Conservation (phyloP, 495 filamentous ascomycete genomes). For the Neurospora africana region DNA sequence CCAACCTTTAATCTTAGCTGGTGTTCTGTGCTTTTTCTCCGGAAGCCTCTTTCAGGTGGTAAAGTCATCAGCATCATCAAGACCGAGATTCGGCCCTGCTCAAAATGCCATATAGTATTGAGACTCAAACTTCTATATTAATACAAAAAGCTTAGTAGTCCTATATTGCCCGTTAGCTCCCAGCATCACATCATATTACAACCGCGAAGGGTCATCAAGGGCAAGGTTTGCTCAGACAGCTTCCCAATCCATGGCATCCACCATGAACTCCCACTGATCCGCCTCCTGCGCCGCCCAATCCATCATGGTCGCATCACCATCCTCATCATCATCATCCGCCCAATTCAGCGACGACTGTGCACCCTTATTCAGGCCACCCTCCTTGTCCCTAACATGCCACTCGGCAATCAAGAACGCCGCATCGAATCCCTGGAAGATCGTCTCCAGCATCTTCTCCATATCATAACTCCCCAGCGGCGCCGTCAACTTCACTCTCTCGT, state of each 20-base stretch:
- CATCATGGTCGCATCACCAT: constrained; percentile 21
- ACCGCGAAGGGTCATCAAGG: not conserved
- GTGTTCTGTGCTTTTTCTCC: not conserved
- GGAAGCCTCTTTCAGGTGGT: not conserved
- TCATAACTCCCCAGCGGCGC: constrained; percentile 43
- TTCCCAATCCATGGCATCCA: constrained; percentile 59
- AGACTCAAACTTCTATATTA: not conserved
- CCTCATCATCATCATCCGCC: not conserved
- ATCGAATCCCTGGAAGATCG: constrained; percentile 32
- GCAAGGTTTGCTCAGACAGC: constrained; percentile 28
- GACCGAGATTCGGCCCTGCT: not conserved
- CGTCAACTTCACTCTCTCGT: constrained; percentile 12
- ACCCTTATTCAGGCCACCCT: constrained; percentile 12
- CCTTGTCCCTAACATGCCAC: constrained; percentile 13
- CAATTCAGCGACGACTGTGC: not conserved
- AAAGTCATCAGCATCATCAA: no score
- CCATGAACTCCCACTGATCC: constrained; percentile 48
- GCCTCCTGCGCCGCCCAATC: constrained; percentile 17
- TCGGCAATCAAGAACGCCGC: constrained; percentile 22
- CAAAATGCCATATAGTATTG: not conserved
- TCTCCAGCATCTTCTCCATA: constrained; percentile 42
- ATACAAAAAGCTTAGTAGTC: not conserved
- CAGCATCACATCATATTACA: not conserved
- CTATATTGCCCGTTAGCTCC: not conserved
- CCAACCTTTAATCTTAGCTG: not conserved